Evolutionary conservation across 2,329 filamentous ascomycete species (phyloP).

Genomic region (Ceratocystis lukuohia): DNA sequence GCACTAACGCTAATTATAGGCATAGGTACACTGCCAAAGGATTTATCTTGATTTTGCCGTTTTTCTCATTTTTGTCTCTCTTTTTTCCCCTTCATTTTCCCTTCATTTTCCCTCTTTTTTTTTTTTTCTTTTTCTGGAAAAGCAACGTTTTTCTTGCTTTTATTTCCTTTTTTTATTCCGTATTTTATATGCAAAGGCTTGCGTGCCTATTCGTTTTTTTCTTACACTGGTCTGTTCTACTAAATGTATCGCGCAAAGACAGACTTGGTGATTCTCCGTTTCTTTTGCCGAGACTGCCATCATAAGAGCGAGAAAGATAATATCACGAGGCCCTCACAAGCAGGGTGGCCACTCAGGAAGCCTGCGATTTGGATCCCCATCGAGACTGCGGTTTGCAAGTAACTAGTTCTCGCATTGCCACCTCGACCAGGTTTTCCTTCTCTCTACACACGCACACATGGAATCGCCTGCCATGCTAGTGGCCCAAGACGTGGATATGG

Average conservation of each 20-base stretch:
- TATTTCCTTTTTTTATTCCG: neutral
- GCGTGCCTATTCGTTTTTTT: neutral
- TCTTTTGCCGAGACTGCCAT: neutral
- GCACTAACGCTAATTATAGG: too few relatives aligned
- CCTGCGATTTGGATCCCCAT: neutral
- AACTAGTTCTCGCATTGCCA: neutral
- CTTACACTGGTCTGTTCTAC: neutral
- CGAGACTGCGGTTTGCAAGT: neutral
- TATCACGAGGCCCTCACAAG: neutral
- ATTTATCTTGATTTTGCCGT: neutral
- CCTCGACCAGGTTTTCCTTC: neutral
- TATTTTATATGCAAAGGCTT: neutral
- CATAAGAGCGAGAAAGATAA: too few relatives aligned
- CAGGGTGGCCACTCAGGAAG: neutral
- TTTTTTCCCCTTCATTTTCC: neutral
- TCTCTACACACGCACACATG: neutral
- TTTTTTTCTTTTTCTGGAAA: neutral
- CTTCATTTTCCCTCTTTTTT: neutral
- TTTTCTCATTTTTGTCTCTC: neutral
- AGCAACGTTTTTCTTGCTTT: neutral
- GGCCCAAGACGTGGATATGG: neutral
- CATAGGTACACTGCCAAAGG: too few relatives aligned
- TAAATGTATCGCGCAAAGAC: neutral
- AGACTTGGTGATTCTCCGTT: neutral
- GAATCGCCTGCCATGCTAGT: neutral